Base-by-base conservation (phyloP, 352 stramenopile species). In the Plasmopara viticola region DNA sequence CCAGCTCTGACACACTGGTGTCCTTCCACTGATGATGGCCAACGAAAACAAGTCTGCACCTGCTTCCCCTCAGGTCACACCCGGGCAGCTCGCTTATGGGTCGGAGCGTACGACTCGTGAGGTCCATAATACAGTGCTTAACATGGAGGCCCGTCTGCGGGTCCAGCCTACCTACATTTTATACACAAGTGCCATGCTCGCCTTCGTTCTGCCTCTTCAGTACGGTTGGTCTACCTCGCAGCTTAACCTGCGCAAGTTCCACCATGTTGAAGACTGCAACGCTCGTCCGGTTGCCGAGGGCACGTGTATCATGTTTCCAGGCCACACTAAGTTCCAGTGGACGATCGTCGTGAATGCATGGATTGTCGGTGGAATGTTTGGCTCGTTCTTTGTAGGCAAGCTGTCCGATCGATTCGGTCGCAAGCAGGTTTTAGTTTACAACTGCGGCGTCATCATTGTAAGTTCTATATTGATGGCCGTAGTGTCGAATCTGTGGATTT, bases 311-410 rank as follows among this genome's bases (percentile, higher is more conserved):
- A 70, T 80, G 54, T 80, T 80, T 44, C 58, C 70, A 0, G 62
- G 60, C 5, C 70, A 80, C 55, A 64, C 66, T 17, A 70, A 72
- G 43, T 63, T 64, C 34, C 52, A 79, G 42, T 79, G 70, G 70
- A 78, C 66, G 8, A 55, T 78, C 30, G 60, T 73, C 25, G 63
- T 76, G 28, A 75, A 77, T 30, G 72, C 72, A 2, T 83, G 69
- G 72, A 69, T 83, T 48, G 39, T 79, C 28, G 72, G 72, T 25
- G 69, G 64, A 12, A 77, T 74, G 58, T 52, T 79, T 30, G 72
- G 72, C 14, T 66, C 58, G 40, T 51, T 62, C n/a, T 33, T 64
- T 33, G 61, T 70, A 8, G 68, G 64, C 20, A 70, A 58, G 20
- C 63, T 70, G 13, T 51, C 62, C 8, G 68, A 80, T 44, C 51